A percentile compares a stretch with the other conserved stretches of the same genome.
phyloP scores from a whole-genome alignment of 2,329 filamentous ascomycete genomes.

The Penicillium sp. region DNA sequence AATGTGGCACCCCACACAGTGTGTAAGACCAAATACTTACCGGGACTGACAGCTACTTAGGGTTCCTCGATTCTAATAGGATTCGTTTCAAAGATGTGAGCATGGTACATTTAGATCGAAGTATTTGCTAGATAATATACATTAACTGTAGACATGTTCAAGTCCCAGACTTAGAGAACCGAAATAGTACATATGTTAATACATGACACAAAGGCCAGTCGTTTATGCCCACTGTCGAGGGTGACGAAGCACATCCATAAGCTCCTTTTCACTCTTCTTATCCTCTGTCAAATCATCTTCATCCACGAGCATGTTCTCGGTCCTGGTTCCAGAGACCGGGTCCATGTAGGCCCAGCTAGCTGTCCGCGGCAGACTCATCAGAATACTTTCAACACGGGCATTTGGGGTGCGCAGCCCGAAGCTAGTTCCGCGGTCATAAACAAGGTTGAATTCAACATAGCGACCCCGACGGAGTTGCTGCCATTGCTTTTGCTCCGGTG shows the following conservation, averaged over 20 bases:
- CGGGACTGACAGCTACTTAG: too few relatives aligned
- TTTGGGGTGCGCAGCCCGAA: constrained; percentile 94
- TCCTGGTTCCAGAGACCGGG: constrained; percentile 48
- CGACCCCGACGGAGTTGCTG: constrained; percentile 91
- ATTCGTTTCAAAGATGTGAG: too few relatives aligned
- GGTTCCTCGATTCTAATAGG: too few relatives aligned
- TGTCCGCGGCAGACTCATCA: constrained; percentile 94
- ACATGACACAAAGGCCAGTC: neutral
- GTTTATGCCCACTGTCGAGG: constrained; percentile 61
- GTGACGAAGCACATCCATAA: constrained; percentile 70
- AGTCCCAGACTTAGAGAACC: neutral
- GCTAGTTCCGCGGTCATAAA: constrained; percentile 91
- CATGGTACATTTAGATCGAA: neutral
- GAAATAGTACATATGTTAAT: neutral
- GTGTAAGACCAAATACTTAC: too few relatives aligned
- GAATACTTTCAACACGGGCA: constrained; percentile 88
- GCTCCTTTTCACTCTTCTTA: constrained; percentile 64
- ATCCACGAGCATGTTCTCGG: constrained; percentile 50
- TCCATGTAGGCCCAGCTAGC: constrained; percentile 98
- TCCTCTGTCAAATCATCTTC: constrained; percentile 37
- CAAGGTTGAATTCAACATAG: constrained; percentile 98
- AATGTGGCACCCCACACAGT: too few relatives aligned
- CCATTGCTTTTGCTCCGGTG: constrained; percentile 86
- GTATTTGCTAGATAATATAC: constrained; percentile 1
- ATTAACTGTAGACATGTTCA: neutral